A percentile compares a stretch with the other conserved stretches of the same genome.
These are phyloP conservation scores for Polysphondylium violaceum DNA, from an alignment of 78 protist genomes.

Conservation along the genomic window DNA sequence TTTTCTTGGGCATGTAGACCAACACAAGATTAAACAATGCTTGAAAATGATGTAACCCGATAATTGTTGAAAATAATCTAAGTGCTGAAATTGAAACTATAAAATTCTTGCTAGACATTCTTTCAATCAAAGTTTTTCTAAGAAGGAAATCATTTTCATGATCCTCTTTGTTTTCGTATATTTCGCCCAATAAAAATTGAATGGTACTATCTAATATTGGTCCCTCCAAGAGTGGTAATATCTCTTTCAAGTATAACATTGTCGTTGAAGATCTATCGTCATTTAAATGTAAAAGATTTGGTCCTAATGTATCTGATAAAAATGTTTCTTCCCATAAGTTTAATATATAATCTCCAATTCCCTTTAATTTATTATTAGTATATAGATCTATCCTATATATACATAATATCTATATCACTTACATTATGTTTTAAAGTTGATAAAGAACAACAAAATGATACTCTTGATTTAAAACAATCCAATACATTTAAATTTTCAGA, in stretches of 20 bases:
- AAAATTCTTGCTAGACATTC: constrained; percentile 50
- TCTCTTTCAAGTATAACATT: constrained; percentile 60
- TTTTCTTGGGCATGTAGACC: constrained; percentile 20
- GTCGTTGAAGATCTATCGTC: constrained; percentile 24
- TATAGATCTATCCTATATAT: not conserved
- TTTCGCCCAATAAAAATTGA: constrained; percentile 52
- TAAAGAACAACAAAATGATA: constrained; percentile 51
- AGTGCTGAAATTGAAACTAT: constrained; percentile 42
- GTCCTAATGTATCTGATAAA: constrained; percentile 72
- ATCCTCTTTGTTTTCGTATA: not conserved
- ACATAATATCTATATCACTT: not conserved
- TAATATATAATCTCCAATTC: constrained; percentile 63
- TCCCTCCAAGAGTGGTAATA: constrained; percentile 54
- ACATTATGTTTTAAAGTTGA: constrained; percentile 66
- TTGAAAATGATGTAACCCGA: constrained; percentile 50
- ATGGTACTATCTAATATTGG: constrained; percentile 27
- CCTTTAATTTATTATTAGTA: not conserved
- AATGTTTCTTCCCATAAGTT: constrained; percentile 72
- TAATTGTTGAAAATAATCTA: constrained; percentile 58
- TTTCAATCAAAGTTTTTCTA: constrained; percentile 34
- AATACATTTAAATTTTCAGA: constrained; percentile 42
- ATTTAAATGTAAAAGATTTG: constrained; percentile 29
- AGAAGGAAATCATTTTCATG: constrained; percentile 29
- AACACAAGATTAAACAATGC: constrained; percentile 39
- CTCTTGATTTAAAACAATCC: constrained; percentile 66